These are phyloP conservation scores for Rubia occidens DNA, from an alignment of 305 asterid species.

Conservation along the genomic window DNA sequence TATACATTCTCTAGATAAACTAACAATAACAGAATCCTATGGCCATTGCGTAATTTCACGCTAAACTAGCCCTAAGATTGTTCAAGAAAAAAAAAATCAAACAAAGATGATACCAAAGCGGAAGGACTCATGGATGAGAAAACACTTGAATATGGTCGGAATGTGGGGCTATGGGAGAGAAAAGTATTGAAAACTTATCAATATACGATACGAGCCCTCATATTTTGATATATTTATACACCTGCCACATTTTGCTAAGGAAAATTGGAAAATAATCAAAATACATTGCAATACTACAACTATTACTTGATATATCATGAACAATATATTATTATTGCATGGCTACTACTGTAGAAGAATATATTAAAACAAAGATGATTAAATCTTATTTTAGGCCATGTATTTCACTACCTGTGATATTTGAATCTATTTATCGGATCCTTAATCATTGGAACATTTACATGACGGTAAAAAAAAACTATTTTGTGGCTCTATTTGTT, in stretches of 20 bases:
- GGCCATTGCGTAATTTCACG: background rate
- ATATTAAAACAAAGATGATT: too few species aligned
- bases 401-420: too few species aligned
- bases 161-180: slow-evolving; percentile 10
- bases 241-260: background rate
- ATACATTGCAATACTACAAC: too few species aligned
- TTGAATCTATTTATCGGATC: too few species aligned
- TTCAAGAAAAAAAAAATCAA: background rate
- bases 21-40: background rate
- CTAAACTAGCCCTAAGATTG: background rate
- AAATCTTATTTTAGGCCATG: too few species aligned
- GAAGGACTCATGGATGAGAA: background rate
- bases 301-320: too few species aligned
- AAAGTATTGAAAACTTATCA: background rate
- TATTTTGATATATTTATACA: background rate
- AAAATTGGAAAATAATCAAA: too few species aligned
- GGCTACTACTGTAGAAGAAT: too few species aligned
- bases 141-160: slow-evolving; percentile 17
- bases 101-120: background rate
- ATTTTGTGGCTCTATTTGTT: too few species aligned
- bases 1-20: background rate
- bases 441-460: too few species aligned
- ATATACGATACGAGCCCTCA: background rate
- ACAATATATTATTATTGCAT: too few species aligned
- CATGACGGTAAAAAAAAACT: too few species aligned